A percentile compares a stretch with the other conserved stretches of the same genome.
Evolutionary conservation across 495 filamentous ascomycete species (phyloP).

Genomic region (Hyaloscypha bicolor): DNA sequence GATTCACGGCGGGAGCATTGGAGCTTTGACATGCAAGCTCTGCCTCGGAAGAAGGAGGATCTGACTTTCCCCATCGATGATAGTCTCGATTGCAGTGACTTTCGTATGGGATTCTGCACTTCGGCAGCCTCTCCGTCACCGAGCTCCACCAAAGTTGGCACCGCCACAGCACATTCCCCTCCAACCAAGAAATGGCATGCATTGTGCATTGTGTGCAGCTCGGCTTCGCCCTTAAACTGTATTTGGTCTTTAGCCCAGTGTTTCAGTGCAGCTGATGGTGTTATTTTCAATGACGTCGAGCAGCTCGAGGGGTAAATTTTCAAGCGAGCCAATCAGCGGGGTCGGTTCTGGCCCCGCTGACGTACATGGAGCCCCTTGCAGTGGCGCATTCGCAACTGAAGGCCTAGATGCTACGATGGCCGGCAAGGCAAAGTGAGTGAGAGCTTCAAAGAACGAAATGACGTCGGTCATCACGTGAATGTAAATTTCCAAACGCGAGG

Average conservation of each 20-base stretch:
- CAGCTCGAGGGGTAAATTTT: slow-evolving; percentile 5
- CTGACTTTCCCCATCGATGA: background rate
- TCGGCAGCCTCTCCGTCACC: background rate
- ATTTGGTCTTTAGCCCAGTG: background rate
- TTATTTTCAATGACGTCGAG: slow-evolving; percentile 14
- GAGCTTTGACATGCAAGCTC: background rate
- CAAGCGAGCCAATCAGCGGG: slow-evolving; percentile 18
- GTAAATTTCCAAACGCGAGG: background rate
- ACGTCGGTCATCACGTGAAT: background rate
- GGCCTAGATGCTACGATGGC: background rate
- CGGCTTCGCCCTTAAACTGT: background rate
- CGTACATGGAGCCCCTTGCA: background rate
- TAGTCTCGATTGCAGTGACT: background rate
- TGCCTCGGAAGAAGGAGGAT: background rate
- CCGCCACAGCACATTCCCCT: slow-evolving; percentile 15
- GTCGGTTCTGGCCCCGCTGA: slow-evolving; percentile 15
- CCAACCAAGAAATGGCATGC: background rate
- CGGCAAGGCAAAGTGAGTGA: background rate
- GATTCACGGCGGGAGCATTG: background rate
- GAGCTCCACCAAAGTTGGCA: slow-evolving; percentile 24
- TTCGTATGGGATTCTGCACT: background rate
- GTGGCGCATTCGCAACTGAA: background rate
- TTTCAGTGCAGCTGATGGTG: slow-evolving; percentile 1
- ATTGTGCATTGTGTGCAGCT: background rate
- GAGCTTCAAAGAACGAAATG: background rate